phyloP scores from a whole-genome alignment of 2,329 filamentous ascomycete genomes.

The Rhinocladiella mackenziei region DNA sequence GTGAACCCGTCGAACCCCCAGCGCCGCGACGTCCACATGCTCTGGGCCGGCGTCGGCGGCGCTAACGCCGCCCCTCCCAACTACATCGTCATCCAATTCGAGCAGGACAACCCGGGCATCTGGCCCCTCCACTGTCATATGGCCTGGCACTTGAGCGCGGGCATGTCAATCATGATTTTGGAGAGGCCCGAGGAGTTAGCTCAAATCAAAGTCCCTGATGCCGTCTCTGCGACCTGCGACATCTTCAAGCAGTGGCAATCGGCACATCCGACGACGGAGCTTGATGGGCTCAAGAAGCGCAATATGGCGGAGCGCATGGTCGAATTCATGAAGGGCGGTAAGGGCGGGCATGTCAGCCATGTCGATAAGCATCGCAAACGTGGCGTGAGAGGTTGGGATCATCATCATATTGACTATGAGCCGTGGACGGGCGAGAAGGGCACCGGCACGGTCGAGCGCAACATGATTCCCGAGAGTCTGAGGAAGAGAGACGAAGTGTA shows the following conservation, averaged over 20 bases:
- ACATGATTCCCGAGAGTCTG: too few species aligned
- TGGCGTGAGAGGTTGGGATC: slow-evolving; percentile 4
- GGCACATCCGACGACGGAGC: slow-evolving; percentile 9
- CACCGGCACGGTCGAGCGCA: background rate
- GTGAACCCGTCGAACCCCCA: slow-evolving; percentile 36
- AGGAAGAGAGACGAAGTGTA: slow-evolving; percentile 15
- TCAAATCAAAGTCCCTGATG: slow-evolving; percentile 14
- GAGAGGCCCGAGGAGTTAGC: slow-evolving; percentile 16
- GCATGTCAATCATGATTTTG: slow-evolving; percentile 18
- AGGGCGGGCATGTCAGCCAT: slow-evolving; percentile 3
- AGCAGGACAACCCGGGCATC: slow-evolving; percentile 42
- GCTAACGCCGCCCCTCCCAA: slow-evolving; percentile 19
- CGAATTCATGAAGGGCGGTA: slow-evolving; percentile 13
- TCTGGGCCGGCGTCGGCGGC: slow-evolving; percentile 33
- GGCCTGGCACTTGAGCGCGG: slow-evolving; percentile 29
- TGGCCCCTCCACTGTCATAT: slow-evolving; percentile 46
- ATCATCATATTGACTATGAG: background rate
- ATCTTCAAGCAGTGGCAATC: slow-evolving; percentile 15
- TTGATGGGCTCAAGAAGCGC: slow-evolving; percentile 17
- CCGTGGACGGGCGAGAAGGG: background rate
- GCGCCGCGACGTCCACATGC: slow-evolving; percentile 38
- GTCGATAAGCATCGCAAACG: slow-evolving; percentile 12
- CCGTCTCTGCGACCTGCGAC: slow-evolving; percentile 8
- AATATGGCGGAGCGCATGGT: slow-evolving; percentile 13
- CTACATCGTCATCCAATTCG: slow-evolving; percentile 41